A percentile compares a stretch with the other conserved stretches of the same genome.
Conservation (phyloP, 768 basidiomycete species). For the Termitomyces eurrhizus region DNA sequence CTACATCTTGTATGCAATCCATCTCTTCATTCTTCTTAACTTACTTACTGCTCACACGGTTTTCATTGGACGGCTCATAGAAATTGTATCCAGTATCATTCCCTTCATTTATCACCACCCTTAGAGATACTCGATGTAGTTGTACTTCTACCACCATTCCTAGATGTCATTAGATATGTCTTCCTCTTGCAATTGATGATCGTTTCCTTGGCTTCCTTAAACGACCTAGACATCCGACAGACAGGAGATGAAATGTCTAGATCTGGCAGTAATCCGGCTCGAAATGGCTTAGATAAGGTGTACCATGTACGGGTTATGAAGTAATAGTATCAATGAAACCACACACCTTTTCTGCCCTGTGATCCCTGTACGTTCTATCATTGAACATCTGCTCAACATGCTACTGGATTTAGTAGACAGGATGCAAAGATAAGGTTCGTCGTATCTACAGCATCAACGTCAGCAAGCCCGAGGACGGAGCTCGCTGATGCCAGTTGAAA, state of each 20-base stretch:
- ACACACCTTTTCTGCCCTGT: not conserved
- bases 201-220: not conserved
- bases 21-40: not conserved
- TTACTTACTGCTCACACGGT: not conserved
- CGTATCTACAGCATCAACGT: not conserved
- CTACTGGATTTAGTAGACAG: not conserved
- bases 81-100: constrained; percentile 8
- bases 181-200: not conserved
- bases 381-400: not conserved
- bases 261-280: too few species aligned
- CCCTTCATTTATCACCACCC: not conserved
- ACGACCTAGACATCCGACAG: not conserved
- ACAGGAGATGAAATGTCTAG: not conserved
- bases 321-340: not conserved
- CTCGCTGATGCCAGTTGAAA: not conserved
- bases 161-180: not conserved
- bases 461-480: too few species aligned
- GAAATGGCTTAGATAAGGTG: not conserved
- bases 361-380: not conserved
- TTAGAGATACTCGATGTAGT: constrained; percentile 10
- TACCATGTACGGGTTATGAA: too few species aligned
- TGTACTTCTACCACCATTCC: constrained; percentile 4
- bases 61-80: constrained; percentile 13
- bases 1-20: not conserved
- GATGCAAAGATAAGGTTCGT: not conserved